A percentile compares a stretch with the other conserved stretches of the same genome.
phyloP scores from a whole-genome alignment of 2,329 filamentous ascomycete genomes.

The Colletotrichum plurivorum region DNA sequence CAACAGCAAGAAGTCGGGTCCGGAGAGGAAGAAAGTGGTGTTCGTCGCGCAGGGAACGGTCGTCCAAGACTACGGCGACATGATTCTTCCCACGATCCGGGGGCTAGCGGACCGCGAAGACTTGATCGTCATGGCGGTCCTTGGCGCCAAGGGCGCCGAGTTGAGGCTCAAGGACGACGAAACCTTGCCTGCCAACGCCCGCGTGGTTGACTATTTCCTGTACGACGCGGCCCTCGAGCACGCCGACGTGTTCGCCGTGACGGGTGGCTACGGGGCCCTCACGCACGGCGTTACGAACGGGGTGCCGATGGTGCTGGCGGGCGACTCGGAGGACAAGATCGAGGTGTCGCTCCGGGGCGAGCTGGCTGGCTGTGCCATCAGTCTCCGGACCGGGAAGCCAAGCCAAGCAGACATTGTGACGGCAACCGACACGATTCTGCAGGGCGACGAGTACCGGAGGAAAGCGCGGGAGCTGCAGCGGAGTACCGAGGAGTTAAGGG shows the following conservation, averaged over 20 bases:
- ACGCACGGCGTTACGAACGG: slow-evolving; percentile 60
- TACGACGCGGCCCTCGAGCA: slow-evolving; percentile 62
- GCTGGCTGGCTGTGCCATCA: slow-evolving; percentile 60
- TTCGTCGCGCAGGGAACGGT: slow-evolving; percentile 64
- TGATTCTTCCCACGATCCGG: slow-evolving; percentile 60
- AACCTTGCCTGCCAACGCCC: slow-evolving; percentile 52
- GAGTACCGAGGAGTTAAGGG: not conserved
- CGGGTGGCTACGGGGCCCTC: slow-evolving; percentile 64
- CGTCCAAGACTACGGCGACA: slow-evolving; percentile 53
- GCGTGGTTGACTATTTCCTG: slow-evolving; percentile 61
- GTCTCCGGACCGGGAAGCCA: slow-evolving; percentile 54
- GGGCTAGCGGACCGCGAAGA: slow-evolving; percentile 57
- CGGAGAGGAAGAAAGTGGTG: slow-evolving; percentile 55
- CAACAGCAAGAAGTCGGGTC: slow-evolving; percentile 19
- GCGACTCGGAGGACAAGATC: slow-evolving; percentile 52
- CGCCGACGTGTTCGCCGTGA: slow-evolving; percentile 61
- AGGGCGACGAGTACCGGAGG: slow-evolving; percentile 46
- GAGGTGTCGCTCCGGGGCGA: slow-evolving; percentile 58
- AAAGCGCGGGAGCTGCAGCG: slow-evolving; percentile 45
- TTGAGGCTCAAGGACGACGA: slow-evolving; percentile 17
- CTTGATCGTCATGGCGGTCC: slow-evolving; percentile 48
- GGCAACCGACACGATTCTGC: slow-evolving; percentile 50
- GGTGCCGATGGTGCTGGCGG: slow-evolving; percentile 62
- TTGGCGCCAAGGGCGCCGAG: slow-evolving; percentile 45
- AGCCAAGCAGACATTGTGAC: slow-evolving; percentile 45